Base-by-base conservation (phyloP, 176 grass and related monocot genomes). In the Ampelocalamus luodianensis region DNA sequence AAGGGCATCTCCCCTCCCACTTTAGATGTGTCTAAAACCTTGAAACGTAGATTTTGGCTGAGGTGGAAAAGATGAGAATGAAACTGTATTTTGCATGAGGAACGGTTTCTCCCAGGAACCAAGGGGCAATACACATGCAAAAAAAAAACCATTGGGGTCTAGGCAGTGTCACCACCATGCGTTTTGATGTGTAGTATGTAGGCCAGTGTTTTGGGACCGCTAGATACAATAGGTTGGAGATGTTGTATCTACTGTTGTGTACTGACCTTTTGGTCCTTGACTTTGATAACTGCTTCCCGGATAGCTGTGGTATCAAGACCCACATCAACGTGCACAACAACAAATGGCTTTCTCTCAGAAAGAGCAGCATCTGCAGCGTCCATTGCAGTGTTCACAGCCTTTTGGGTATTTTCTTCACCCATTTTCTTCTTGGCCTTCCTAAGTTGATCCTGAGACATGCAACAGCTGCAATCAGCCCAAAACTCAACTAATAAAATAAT, bases 341-440 rank as follows among this genome's bases (percentile, higher is more conserved):
- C 93, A 64, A 90, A 98, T 44, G 91, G 34, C 83, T 91, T 90
- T 81, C 87, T 84, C 82, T 91, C 85, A n/a, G 91, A 91, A 66
- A 87, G 62, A 83, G 93, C 91, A 71, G 89, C 86, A 85, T 98
- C 88, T 67, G 93, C 93, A 14, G 79, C 82, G 20, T 89, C 90
- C 72, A 87, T 76, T 56, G 91, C 91, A 14, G 84, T 61, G 84
- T 91, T 90, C 7, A 94, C 80, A 56, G 96, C 96, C 77, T 96
- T 99, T 50, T 90, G 83, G 49, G 89, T 89, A 84, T 99, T 99
- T 82, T 94, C 89, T 77, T 99, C 93, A 11, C 87, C 93, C 62
- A 87, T 88, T 83, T 99, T 92, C 86, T 96, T 99, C 81, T 98
- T 99, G 27, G 89, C 93, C 76, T 95, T 93, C 88, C 89, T 93